These are phyloP conservation scores for Ceratocystis cubensis DNA, from an alignment of 2,329 filamentous ascomycete genomes.

Conservation along the genomic window DNA sequence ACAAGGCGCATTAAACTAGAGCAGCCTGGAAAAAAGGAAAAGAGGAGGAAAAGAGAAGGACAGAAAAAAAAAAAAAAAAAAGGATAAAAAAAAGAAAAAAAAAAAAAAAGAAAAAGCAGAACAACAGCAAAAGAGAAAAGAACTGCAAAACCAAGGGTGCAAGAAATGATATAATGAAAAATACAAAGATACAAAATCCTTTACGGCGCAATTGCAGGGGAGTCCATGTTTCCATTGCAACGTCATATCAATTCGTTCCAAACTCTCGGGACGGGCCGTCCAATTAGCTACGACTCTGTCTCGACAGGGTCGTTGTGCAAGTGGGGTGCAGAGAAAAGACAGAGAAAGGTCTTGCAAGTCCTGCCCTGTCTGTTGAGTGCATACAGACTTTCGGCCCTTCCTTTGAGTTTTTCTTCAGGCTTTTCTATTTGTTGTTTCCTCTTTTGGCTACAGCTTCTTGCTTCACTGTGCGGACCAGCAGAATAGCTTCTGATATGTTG, in stretches of 20 bases:
- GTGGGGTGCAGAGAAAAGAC: background rate
- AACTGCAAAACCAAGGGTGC: background rate
- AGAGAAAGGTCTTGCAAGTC: background rate
- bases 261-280: background rate
- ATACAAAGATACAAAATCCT: background rate
- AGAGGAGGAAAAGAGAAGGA: too few relatives aligned
- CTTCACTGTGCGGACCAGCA: background rate
- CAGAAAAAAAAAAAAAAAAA: too few relatives aligned
- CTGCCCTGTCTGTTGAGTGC: too few relatives aligned
- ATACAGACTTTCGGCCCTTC: background rate
- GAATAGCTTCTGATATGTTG: background rate
- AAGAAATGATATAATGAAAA: background rate
- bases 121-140: too few relatives aligned
- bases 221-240: background rate
- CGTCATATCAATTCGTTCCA: background rate
- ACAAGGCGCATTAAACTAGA: too few relatives aligned
- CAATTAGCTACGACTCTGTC: background rate
- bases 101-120: too few relatives aligned
- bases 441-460: background rate
- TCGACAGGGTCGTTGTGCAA: background rate
- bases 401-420: background rate
- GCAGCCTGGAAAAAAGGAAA: too few relatives aligned
- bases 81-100: too few relatives aligned
- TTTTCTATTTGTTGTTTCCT: background rate
- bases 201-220: background rate